A percentile compares a stretch with the other conserved stretches of the same genome.
These are phyloP conservation scores for Chernovozyma sophiae-reginae DNA, from an alignment of 1,139 yeast genomes.

Conservation along the genomic window DNA sequence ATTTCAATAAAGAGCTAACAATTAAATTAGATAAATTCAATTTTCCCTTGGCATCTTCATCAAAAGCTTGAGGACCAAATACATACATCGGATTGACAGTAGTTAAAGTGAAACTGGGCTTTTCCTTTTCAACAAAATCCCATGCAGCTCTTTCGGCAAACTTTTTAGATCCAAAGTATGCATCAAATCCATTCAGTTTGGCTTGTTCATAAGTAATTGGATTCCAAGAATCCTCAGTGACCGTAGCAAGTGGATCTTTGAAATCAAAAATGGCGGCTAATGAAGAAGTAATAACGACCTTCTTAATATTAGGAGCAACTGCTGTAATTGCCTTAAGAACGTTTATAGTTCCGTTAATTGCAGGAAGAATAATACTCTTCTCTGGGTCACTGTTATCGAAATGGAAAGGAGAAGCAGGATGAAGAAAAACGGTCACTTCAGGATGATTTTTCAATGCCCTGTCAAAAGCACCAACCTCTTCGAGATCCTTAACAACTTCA, in stretches of 20 bases:
- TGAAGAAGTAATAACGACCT: constrained; percentile 54
- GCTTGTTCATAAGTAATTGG: constrained; percentile 12
- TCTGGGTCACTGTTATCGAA: constrained; percentile 22
- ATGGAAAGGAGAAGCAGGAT: constrained; percentile 40
- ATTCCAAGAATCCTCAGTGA: constrained; percentile 12
- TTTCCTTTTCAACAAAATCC: constrained; percentile 12
- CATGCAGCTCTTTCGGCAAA: constrained; percentile 12
- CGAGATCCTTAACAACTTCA: constrained; percentile 31
- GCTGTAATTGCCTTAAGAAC: constrained; percentile 30
- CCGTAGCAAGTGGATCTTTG: constrained; percentile 29
- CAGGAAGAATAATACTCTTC: constrained; percentile 28
- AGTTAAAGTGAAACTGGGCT: constrained; percentile 12
- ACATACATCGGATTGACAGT: constrained; percentile 16
- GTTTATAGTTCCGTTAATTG: constrained; percentile 27
- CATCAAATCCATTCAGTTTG: constrained; percentile 7
- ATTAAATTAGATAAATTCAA: constrained; percentile 18
- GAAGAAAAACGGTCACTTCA: constrained; percentile 31
- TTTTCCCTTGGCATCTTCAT: constrained; percentile 12
- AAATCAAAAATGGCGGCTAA: constrained; percentile 19
- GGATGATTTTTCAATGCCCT: constrained; percentile 22
- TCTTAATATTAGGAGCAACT: constrained; percentile 44
- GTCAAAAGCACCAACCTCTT: constrained; percentile 31
- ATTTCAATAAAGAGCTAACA: constrained; percentile 14
- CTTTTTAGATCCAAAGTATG: constrained; percentile 9
- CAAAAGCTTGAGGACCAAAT: constrained; percentile 25